A percentile compares a stretch with the other conserved stretches of the same genome.
These are phyloP conservation scores for Sungouiozyma intestinalis DNA, from an alignment of 805 yeast species.

Conservation along the genomic window DNA sequence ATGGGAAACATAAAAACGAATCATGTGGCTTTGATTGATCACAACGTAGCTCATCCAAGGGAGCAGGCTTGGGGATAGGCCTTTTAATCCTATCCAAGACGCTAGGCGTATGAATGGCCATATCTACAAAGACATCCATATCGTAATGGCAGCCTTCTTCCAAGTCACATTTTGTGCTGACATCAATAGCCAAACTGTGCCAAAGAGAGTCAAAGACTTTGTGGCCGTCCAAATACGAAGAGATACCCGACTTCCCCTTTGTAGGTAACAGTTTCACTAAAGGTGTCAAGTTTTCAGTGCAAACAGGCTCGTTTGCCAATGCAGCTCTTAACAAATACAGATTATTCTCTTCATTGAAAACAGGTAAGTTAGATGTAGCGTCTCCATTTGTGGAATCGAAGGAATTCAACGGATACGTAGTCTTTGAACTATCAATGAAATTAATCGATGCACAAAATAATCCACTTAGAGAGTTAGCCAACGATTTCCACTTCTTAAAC, in stretches of 20 bases:
- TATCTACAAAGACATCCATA: conserved; percentile 58
- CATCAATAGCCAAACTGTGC: conserved; percentile 88
- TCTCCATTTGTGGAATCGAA: conserved; percentile 16
- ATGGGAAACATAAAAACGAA: conserved; percentile 70
- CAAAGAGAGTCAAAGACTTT: conserved; percentile 82
- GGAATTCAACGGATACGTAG: conserved; percentile 53
- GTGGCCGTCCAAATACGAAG: conserved; percentile 82
- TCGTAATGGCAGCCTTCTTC: conserved; percentile 35
- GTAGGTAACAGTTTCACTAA: conserved; percentile 84
- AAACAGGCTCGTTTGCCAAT: conserved; percentile 87
- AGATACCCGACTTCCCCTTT: conserved; percentile 80
- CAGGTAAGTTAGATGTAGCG: conserved; percentile 12
- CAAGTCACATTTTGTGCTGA: conserved; percentile 43
- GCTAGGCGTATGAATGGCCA: conserved; percentile 62
- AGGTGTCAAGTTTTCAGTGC: conserved; percentile 95
- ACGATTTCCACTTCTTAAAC: conserved; percentile 52
- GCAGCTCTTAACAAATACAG: conserved; percentile 68
- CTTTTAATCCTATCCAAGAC: conserved; percentile 49
- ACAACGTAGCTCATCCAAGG: conserved; percentile 64
- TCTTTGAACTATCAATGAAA: conserved; percentile 68
- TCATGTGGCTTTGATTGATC: conserved; percentile 51
- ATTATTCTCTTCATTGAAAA: conserved; percentile 26
- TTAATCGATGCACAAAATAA: conserved; percentile 91
- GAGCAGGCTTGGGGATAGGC: conserved; percentile 73
- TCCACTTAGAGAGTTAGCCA: conserved; percentile 75